Percentiles rank a stretch among this genome's conserved stretches.
phyloP scores from a whole-genome alignment of 2,329 filamentous ascomycete species.

The Dothideomycetidae sp. region DNA sequence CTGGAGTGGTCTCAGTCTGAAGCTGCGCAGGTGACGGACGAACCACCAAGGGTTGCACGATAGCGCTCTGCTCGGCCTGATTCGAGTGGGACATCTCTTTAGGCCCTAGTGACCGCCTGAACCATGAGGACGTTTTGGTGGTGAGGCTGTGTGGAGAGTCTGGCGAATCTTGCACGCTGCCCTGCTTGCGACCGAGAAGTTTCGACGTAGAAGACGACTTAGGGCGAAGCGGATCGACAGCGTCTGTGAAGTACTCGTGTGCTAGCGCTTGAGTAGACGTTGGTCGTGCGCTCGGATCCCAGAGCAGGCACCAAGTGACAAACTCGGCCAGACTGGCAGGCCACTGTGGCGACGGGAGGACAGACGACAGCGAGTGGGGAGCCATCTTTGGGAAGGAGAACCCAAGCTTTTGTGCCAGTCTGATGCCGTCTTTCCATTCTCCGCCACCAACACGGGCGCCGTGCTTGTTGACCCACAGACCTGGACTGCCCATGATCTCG shows the following conservation, averaged over 20 bases:
- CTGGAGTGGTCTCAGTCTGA: slow-evolving; percentile 30
- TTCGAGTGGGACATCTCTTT: slow-evolving; percentile 45
- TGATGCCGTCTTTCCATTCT: slow-evolving; percentile 91
- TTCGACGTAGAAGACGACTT: slow-evolving; percentile 79
- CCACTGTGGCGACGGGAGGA: slow-evolving; percentile 83
- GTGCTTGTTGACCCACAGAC: slow-evolving; percentile 92
- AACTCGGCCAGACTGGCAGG: slow-evolving; percentile 76
- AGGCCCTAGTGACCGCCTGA: slow-evolving; percentile 83
- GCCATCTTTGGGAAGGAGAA: slow-evolving; percentile 99
- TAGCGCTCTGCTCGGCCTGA: slow-evolving; percentile 26
- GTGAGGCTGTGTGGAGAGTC: slow-evolving; percentile 46
- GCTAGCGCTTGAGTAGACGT: slow-evolving; percentile 88
- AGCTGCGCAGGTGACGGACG: slow-evolving; percentile 22
- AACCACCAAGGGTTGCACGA: slow-evolving; percentile 22
- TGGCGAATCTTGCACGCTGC: slow-evolving; percentile 58
- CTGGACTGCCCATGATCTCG: slow-evolving; percentile 97
- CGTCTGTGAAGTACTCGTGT: slow-evolving; percentile 89
- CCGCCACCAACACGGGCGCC: slow-evolving; percentile 79
- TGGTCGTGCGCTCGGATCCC: slow-evolving; percentile 85
- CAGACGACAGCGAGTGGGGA: slow-evolving; percentile 88
- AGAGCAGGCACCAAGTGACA: slow-evolving; percentile 97
- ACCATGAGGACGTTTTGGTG: slow-evolving; percentile 81
- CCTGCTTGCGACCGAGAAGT: slow-evolving; percentile 79
- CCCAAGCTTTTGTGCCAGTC: slow-evolving; percentile 85
- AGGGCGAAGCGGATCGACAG: slow-evolving; percentile 80